Evolutionary conservation across 2,329 filamentous ascomycete genomes (phyloP).

Genomic region (Talaromyces atroroseus): DNA sequence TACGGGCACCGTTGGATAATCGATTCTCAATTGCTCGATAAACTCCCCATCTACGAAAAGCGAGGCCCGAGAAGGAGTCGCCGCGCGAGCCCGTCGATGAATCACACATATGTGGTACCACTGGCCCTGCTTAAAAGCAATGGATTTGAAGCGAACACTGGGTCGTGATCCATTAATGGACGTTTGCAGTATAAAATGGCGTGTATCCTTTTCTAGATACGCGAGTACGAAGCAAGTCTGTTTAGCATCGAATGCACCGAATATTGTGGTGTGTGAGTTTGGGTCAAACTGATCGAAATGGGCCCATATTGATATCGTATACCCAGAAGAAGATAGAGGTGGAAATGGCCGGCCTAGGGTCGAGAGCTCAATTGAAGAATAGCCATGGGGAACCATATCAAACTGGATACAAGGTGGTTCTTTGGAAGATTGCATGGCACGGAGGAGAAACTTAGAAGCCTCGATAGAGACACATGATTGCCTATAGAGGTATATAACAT

Average conservation of each 20-base stretch:
- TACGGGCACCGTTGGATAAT: constrained; percentile 74
- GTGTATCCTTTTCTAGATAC: constrained; percentile 89
- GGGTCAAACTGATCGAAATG: constrained; percentile 81
- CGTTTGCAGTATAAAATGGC: constrained; percentile 91
- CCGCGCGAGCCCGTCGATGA: constrained; percentile 71
- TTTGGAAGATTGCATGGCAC: constrained; percentile 67
- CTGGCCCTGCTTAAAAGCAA: constrained; percentile 64
- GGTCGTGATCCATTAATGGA: constrained; percentile 80
- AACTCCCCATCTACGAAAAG: constrained; percentile 93
- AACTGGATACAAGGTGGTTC: constrained; percentile 87
- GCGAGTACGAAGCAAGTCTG: constrained; percentile 92
- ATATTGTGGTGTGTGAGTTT: constrained; percentile 84
- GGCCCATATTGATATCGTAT: constrained; percentile 86
- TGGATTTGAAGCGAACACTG: constrained; percentile 87
- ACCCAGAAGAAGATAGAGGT: constrained; percentile 69
- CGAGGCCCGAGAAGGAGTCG: constrained; percentile 71
- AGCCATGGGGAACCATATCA: constrained; percentile 81
- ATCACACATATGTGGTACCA: constrained; percentile 96
- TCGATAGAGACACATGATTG: constrained; percentile 47
- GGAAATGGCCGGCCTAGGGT: constrained; percentile 83
- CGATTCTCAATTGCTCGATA: constrained; percentile 81
- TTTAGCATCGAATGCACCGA: constrained; percentile 85
- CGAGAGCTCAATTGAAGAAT: constrained; percentile 82
- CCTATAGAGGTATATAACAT: constrained; percentile 71
- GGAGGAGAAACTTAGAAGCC: constrained; percentile 64